Conservation (phyloP, 108 stramenopile genomes). For the Parmales sp. region DNA sequence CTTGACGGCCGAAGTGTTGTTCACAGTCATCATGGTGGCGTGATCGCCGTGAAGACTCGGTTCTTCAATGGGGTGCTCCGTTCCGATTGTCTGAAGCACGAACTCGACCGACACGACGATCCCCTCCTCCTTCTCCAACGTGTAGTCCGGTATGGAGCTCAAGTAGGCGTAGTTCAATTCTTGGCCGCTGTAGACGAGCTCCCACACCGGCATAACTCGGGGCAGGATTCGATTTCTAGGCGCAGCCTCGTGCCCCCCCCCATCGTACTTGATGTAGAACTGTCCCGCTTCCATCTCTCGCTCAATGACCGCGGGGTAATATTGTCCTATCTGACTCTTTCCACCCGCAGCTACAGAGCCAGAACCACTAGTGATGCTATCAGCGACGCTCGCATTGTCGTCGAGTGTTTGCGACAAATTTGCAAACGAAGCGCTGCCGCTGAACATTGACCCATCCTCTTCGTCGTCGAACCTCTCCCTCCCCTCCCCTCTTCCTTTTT, state of each 20-base stretch:
- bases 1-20: background rate
- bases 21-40: background rate
- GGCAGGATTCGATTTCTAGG: background rate
- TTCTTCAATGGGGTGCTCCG: conserved; percentile 6
- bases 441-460: background rate
- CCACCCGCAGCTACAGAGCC: background rate
- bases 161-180: background rate
- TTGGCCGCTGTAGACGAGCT: background rate
- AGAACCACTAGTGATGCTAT: background rate
- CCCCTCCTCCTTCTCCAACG: background rate
- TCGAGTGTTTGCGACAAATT: too few species aligned
- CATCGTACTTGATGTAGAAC: conserved; percentile 3
- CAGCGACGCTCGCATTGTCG: background rate
- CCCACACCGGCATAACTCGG: background rate
- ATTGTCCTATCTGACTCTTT: background rate
- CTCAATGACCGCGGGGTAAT: background rate
- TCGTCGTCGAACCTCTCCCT: background rate
- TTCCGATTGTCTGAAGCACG: background rate
- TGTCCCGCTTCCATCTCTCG: background rate
- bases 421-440: too few species aligned
- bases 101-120: background rate
- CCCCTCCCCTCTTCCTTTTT: background rate
- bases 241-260: background rate
- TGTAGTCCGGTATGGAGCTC: background rate
- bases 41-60: background rate